Percentiles rank a stretch among this genome's conserved stretches.
phyloP scores from a whole-genome alignment of 2,329 filamentous ascomycete genomes.

The Thelonectria blattea region DNA sequence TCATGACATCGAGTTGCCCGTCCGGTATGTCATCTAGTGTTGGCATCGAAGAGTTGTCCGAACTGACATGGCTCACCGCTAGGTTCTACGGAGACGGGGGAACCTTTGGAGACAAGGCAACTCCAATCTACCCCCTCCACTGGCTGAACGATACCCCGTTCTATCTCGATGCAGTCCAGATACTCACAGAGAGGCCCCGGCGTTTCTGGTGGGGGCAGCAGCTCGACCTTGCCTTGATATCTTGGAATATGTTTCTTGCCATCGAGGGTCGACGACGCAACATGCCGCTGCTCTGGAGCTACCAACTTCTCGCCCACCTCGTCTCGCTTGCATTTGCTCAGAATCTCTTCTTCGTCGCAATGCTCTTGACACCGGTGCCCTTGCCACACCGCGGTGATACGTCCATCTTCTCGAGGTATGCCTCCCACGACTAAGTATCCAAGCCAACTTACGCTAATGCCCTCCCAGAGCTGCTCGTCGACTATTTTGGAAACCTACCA shows the following conservation, averaged over 20 bases:
- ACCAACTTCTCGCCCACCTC: slow-evolving; percentile 63
- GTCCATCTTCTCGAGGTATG: slow-evolving; percentile 41
- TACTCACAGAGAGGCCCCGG: slow-evolving; percentile 59
- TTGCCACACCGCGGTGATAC: slow-evolving; percentile 40
- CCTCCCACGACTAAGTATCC: background rate
- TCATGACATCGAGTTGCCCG: slow-evolving; percentile 46
- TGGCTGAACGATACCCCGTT: slow-evolving; percentile 62
- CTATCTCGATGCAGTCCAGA: slow-evolving; percentile 58
- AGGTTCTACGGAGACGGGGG: slow-evolving; percentile 43
- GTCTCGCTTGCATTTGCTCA: slow-evolving; percentile 66
- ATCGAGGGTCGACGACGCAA: slow-evolving; percentile 64
- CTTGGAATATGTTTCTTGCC: slow-evolving; percentile 63
- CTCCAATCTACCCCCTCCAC: slow-evolving; percentile 48
- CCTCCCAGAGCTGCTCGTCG: slow-evolving; percentile 31
- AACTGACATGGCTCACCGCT: background rate
- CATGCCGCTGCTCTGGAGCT: slow-evolving; percentile 61
- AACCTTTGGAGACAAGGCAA: slow-evolving; percentile 41
- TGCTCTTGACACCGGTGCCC: slow-evolving; percentile 62
- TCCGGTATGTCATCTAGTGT: slow-evolving; percentile 35
- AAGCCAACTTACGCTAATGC: slow-evolving; percentile 7
- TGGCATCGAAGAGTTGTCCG: background rate
- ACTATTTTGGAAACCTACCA: slow-evolving; percentile 49
- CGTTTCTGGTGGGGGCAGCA: slow-evolving; percentile 70
- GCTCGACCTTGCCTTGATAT: slow-evolving; percentile 58
- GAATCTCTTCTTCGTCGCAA: slow-evolving; percentile 66